Percentiles rank a stretch among this genome's conserved stretches.
Conservation (phyloP, 305 asterid genomes). For the Fraxinus baroniana region DNA sequence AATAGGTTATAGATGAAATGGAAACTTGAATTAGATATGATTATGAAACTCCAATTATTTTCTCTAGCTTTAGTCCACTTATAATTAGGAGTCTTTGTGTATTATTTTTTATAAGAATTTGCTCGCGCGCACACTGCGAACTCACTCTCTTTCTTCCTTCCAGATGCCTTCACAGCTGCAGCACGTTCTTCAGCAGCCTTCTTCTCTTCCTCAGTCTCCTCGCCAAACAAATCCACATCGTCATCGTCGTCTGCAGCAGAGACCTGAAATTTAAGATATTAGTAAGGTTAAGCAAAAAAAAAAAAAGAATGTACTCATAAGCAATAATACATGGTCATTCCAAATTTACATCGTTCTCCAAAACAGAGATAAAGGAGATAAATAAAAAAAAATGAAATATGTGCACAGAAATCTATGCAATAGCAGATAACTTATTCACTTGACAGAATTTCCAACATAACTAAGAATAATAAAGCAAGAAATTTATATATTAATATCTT, state of each 20-base stretch:
- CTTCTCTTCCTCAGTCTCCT: constrained; percentile 93
- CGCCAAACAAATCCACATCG: constrained; percentile 75
- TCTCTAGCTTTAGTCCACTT: neutral
- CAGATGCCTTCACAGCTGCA: constrained; percentile 73
- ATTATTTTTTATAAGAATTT: neutral
- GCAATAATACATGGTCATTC: neutral
- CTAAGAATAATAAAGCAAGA: neutral
- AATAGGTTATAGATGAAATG: neutral
- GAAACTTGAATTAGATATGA: neutral
- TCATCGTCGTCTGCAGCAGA: constrained; percentile 59
- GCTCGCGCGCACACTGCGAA: neutral
- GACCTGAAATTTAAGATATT: constrained; percentile 38
- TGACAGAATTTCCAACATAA: neutral
- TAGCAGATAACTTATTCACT: neutral
- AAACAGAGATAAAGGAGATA: neutral
- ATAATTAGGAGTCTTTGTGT: neutral
- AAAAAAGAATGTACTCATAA: neutral
- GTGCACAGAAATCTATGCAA: neutral
- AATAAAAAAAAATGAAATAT: neutral
- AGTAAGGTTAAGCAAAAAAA: neutral
- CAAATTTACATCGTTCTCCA: neutral
- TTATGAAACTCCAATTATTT: neutral
- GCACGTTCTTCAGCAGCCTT: constrained; percentile 88
- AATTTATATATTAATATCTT: neutral
- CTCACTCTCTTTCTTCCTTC: constrained; percentile 78